Base-by-base conservation (phyloP, 805 yeast species). In the Wickerhamiella dianesei region DNA sequence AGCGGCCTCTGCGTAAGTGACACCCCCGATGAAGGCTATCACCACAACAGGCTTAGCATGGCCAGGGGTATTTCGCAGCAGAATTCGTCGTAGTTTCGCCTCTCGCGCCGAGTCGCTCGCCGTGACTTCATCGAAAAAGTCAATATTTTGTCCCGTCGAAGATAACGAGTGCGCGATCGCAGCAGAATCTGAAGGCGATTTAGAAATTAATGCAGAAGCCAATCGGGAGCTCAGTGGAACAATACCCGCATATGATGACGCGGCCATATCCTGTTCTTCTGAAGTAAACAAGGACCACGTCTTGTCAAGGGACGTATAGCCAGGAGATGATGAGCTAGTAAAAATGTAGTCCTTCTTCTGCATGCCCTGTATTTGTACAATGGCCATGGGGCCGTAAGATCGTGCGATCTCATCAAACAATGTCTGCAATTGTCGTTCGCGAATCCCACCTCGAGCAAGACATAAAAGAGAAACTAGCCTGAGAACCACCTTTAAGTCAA, bases 1-100 rank as follows among this genome's bases (percentile, higher is more conserved):
- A 2, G 89, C 76, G 16, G 88, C 68, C 62, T 89, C 98, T 6
- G 92, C 77, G 59, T 83, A 71, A 0, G 96, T 85, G 5, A 88
- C 66, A 0, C 98, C 97, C 13, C 97, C 97, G 37, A 88, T 57
- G 51, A 81, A 78, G 74, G 44, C 84, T 54, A 50, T 85, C 57
- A 49, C 63, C 46, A 59, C 64, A 46, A 58, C 60, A 8, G 61
- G 58, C 35, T 54, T 57, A 29, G 53, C 59, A 9, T 64, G 58
- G 2, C 56, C 56, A 3, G 59, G 59, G n/a, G 57, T 49, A 46
- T 63, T 63, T 29, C 64, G 50, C 36, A 56, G 44, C 29, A 63
- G 51, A 21, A 64, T 59, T 21, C 61, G 59, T 14, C 64, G 53
- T 18, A 63, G 55, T 44, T 63, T 63, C 9, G 64, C 59, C 43